Evolutionary conservation across 768 basidiomycete genomes (phyloP), one percentile per base, ranked within the genome.

Genomic region (Epithele typhae): DNA sequence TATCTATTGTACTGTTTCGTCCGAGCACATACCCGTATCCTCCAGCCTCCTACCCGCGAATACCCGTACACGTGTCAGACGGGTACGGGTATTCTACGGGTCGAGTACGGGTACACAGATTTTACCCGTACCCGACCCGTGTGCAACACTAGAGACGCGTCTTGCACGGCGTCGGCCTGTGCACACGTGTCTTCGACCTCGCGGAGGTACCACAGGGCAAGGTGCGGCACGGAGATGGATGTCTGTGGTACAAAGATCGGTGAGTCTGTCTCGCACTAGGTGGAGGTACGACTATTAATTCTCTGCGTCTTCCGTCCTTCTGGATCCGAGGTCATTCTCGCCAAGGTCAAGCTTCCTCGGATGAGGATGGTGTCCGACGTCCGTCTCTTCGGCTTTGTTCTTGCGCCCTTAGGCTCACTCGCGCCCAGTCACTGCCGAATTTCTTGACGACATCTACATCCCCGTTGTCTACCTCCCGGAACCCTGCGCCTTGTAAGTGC

Each of bases 401-500:
- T 5, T 5, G 17, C 5, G 45, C 35, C 17, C 21, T 37, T n/a
- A 41, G 30, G 40, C 14, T 21, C 37, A 9, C 45, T 25, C 11
- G 11, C 5, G 6, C 35, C 14, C 56, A 95, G 93, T 95, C 22
- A 79, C 85, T 18, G 64, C 95, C 15, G 87, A 84, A 17, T 97
- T 98, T 71, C 97, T 98, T 59, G 90, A 92, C 65, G 93, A 97
- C 57, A 84, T 97, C 19, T 89, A 91, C 60, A 77, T 97, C 37
- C 90, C 92, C 0, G 67, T 77, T 0, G 69, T 77, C 3, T 84
- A 90, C 48, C 79, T 97, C 5, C 93, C 94, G 79, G 85, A 57
- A n/a, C 86, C 91, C 23, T 79, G 76, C 32, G 79, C 86, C 3
- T 92, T 90, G 89, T 89, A 61, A 42, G 84, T 39, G n/a, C n/a